phyloP scores from a whole-genome alignment of 345 rosid genomes.

The Heritiera littoralis region DNA sequence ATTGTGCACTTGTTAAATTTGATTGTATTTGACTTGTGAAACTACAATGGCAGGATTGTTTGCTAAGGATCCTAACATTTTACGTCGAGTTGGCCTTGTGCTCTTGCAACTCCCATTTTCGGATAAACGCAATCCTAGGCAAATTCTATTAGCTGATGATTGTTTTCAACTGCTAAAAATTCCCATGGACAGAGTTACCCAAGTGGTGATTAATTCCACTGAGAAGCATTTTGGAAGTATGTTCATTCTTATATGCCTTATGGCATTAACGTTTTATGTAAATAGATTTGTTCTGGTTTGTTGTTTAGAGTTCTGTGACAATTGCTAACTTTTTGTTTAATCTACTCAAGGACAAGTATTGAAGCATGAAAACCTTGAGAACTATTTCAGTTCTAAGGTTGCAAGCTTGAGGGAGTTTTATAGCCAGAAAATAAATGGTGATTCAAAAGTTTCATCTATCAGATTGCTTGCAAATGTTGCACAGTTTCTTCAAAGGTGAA shows the following conservation, averaged over 20 bases:
- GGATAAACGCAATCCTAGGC: constrained; percentile 76
- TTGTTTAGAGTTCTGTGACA: constrained; percentile 7
- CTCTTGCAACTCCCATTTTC: constrained; percentile 87
- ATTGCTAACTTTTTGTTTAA: background rate
- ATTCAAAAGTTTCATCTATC: constrained; percentile 49
- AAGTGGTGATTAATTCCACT: constrained; percentile 73
- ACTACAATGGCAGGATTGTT: constrained; percentile 70
- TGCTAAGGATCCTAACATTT: constrained; percentile 80
- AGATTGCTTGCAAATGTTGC: constrained; percentile 61
- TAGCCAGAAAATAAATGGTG: constrained; percentile 48
- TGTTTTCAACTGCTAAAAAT: constrained; percentile 73
- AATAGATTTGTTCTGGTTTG: background rate
- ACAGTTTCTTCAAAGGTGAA: constrained; percentile 74
- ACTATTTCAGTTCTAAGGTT: constrained; percentile 58
- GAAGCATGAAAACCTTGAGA: constrained; percentile 74
- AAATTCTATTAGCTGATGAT: constrained; percentile 89
- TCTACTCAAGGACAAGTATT: constrained; percentile 67
- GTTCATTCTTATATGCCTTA: constrained; percentile 33
- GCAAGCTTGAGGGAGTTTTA: constrained; percentile 79
- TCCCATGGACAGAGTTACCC: constrained; percentile 63
- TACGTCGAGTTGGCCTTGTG: constrained; percentile 83
- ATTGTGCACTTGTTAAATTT: constrained; percentile 4
- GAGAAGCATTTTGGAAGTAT: constrained; percentile 94
- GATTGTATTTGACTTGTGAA: constrained; percentile 17
- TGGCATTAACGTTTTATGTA: background rate